Conservation (phyloP, 345 rosid genomes). For the Lepidium aucheri region DNA sequence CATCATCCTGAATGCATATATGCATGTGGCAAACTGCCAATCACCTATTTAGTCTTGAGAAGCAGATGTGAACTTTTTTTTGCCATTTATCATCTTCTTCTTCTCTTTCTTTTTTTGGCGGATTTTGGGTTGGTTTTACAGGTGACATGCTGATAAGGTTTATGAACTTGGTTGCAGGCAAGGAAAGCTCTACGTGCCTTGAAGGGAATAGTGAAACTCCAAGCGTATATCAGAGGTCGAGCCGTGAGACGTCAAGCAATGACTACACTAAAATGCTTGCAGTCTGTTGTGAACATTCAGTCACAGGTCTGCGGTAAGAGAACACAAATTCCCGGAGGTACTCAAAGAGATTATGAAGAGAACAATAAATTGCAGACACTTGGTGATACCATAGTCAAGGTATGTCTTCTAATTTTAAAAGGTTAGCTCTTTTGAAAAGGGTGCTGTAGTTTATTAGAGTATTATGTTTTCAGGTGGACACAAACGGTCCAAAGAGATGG, state of each 20-base stretch:
- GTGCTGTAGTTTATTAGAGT: neutral
- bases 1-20: neutral
- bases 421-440: neutral
- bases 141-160: neutral
- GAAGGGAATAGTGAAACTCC: conserved; percentile 89
- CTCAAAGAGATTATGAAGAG: conserved; percentile 33
- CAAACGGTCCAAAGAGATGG: conserved; percentile 65
- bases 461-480: conserved; percentile 47
- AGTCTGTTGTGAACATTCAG: conserved; percentile 75
- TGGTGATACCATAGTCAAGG: conserved; percentile 56
- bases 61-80: neutral
- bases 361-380: conserved; percentile 34
- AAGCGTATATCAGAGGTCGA: conserved; percentile 77
- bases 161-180: conserved; percentile 42
- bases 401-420: neutral
- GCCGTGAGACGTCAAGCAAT: conserved; percentile 78
- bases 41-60: neutral
- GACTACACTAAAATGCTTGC: conserved; percentile 70
- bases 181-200: conserved; percentile 82
- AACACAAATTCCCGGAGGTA: conserved; percentile 33
- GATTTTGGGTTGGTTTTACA: neutral
- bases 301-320: conserved; percentile 56
- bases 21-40: neutral
- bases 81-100: neutral
- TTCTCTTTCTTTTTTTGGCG: neutral